A percentile compares a stretch with the other conserved stretches of the same genome.
Evolutionary conservation across 148 eudicot species (phyloP).

Genomic region (Oxyria digyna): DNA sequence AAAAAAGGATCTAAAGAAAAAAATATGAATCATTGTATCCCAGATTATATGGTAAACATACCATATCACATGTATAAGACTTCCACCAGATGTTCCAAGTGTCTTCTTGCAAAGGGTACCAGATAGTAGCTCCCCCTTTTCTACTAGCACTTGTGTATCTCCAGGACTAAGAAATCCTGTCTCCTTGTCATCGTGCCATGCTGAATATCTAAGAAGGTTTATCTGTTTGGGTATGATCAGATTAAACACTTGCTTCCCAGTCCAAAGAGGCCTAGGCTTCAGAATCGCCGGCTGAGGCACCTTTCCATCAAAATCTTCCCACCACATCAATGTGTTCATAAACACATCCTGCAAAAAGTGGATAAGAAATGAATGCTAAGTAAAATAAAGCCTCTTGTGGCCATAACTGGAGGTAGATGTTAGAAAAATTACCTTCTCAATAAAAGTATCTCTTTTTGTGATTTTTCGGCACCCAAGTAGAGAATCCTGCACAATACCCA

Average conservation of each 20-base stretch:
- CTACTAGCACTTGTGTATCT: constrained; percentile 86
- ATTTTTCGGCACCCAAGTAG: constrained; percentile 95
- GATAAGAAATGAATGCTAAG: background rate
- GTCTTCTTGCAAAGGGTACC: constrained; percentile 97
- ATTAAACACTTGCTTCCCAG: constrained; percentile 97
- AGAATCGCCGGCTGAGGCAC: constrained; percentile 90
- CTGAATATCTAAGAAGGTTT: constrained; percentile 73
- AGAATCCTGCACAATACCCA: constrained; percentile 99
- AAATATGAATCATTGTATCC: background rate
- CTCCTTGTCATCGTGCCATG: constrained; percentile 85
- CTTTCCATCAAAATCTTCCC: constrained; percentile 99
- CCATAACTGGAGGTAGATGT: background rate
- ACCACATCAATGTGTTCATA: constrained; percentile 98
- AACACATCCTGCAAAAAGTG: constrained; percentile 65
- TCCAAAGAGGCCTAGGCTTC: constrained; percentile 99
- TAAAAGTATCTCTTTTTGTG: constrained; percentile 93
- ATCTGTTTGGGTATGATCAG: constrained; percentile 97
- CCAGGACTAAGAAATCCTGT: constrained; percentile 81
- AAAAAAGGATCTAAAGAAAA: background rate
- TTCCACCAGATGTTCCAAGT: constrained; percentile 82
- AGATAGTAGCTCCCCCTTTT: constrained; percentile 82
- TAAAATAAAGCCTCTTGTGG: background rate
- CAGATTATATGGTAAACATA: constrained; percentile 11
- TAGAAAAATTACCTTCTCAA: constrained; percentile 58
- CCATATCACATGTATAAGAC: constrained; percentile 98